Base-by-base conservation (phyloP, 129 eudicot species). In the Pittosporum tobira region DNA sequence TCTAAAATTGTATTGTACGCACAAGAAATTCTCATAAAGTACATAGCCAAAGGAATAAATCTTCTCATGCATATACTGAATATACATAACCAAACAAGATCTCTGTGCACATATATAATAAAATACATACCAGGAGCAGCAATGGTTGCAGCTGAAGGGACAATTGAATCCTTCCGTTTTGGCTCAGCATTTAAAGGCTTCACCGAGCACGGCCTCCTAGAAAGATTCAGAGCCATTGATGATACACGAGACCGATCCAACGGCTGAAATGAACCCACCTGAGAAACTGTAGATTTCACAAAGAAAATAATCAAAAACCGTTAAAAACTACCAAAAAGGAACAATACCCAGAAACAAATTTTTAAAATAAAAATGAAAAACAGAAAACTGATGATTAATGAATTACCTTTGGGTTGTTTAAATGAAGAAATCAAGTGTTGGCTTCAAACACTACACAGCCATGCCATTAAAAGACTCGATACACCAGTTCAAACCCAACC, bases 141-240 rank as follows among this genome's bases (percentile, higher is more conserved):
- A 24, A 62, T 28, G 44, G 94, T 81, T 31, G 94, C 89, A 4
- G 98, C 94, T 1, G 85, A 68, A n/a, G 94, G 87, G 34, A 80
- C 89, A 2, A 89, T 71, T 1, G 83, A 79, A 61, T 82, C 88
- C n/a, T 70, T 89, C 68, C 94, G 67, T 25, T 86, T 80, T 0
- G 87, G 81, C 71, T 84, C 93, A 15, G 95, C 95, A 61, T 85
- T 75, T 61, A 85, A 60, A 0, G 88, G 54, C 80, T 67, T 82
- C 51, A 75, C 81, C 16, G 57, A n/a, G 9, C 59, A 47, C n/a
- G 88, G 72, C 62, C 72, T 63, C 73, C 77, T 48, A 16, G 80
- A 73, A 18, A 75, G 19, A 62, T 60, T 82, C 31, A 79, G 14
- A 25, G 75, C 64, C 65, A 71, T 66, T 23, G 78, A 49, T 21